Percentiles rank a stretch among this genome's conserved stretches.
These are phyloP conservation scores for Capsicum chinense DNA, from an alignment of 257 asterid genomes.

Conservation along the genomic window DNA sequence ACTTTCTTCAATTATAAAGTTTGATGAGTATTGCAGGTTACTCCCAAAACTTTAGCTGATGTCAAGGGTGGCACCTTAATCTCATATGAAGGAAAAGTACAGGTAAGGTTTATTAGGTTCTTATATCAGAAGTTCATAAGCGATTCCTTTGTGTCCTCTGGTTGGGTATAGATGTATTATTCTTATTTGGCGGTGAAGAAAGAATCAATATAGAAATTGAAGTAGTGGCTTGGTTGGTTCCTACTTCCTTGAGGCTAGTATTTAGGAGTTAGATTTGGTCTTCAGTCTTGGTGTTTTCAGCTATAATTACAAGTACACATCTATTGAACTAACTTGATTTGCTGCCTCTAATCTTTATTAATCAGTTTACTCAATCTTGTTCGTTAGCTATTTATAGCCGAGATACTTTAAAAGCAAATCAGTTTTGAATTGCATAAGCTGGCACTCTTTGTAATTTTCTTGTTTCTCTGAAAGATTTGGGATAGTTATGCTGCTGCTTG, in stretches of 20 bases:
- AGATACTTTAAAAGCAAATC: background rate
- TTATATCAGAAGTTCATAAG: background rate
- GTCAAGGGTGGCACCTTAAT: conserved; percentile 99
- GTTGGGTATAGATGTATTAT: background rate
- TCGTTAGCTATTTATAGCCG: background rate
- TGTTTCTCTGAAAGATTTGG: background rate
- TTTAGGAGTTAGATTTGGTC: background rate
- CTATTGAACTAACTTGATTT: background rate
- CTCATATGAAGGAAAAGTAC: conserved; percentile 95
- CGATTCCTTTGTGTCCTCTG: background rate
- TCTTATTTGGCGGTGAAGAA: background rate
- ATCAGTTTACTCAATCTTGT: background rate
- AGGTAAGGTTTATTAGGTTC: conserved; percentile 50
- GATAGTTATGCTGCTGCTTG: background rate
- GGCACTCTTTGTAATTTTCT: background rate
- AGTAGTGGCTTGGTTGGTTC: background rate
- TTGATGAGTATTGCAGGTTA: conserved; percentile 63
- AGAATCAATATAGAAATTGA: background rate
- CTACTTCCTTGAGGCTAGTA: background rate
- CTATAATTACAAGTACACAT: background rate
- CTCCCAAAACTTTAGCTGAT: conserved; percentile 97
- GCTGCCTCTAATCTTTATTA: background rate
- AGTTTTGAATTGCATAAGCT: conserved; percentile 7
- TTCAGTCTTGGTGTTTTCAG: background rate
- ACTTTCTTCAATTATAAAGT: background rate